Percentiles rank a stretch among this genome's conserved stretches.
phyloP scores from a whole-genome alignment of 2,329 filamentous ascomycete species.

The Geoglossum cookeanum region DNA sequence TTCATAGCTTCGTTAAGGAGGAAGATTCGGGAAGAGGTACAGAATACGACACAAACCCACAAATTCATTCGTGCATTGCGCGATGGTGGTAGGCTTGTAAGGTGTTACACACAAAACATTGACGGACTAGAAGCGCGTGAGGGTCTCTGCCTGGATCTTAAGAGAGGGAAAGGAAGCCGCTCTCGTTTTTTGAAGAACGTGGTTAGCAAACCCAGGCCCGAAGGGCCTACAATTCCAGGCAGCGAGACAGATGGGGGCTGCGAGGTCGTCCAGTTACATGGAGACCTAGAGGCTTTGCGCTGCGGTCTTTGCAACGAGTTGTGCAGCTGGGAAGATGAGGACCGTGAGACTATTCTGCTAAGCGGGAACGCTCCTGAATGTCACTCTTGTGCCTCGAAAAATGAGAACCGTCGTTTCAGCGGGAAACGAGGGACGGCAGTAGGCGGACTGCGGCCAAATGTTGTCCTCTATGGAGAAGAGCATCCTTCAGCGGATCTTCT shows the following conservation, averaged over 20 bases:
- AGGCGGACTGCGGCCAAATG: constrained; percentile 49
- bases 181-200: constrained; percentile 36
- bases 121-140: constrained; percentile 54
- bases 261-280: constrained; percentile 45
- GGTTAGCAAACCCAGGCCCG: constrained; percentile 2
- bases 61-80: constrained; percentile 48
- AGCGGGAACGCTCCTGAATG: constrained; percentile 48
- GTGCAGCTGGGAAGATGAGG: constrained; percentile 28
- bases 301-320: constrained; percentile 27
- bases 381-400: constrained; percentile 43
- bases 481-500: constrained; percentile 51
- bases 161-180: constrained; percentile 40
- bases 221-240: neutral
- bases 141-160: constrained; percentile 43
- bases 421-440: constrained; percentile 49
- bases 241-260: constrained; percentile 19
- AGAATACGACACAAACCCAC: constrained; percentile 42
- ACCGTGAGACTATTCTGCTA: constrained; percentile 23
- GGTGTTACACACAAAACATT: constrained; percentile 61
- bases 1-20: constrained; percentile 50
- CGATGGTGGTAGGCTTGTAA: constrained; percentile 46
- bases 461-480: constrained; percentile 57
- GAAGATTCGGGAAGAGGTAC: constrained; percentile 38
- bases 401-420: constrained; percentile 39
- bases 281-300: constrained; percentile 43